Conservation (phyloP, 495 filamentous ascomycete genomes). For the Neurospora sp. region DNA sequence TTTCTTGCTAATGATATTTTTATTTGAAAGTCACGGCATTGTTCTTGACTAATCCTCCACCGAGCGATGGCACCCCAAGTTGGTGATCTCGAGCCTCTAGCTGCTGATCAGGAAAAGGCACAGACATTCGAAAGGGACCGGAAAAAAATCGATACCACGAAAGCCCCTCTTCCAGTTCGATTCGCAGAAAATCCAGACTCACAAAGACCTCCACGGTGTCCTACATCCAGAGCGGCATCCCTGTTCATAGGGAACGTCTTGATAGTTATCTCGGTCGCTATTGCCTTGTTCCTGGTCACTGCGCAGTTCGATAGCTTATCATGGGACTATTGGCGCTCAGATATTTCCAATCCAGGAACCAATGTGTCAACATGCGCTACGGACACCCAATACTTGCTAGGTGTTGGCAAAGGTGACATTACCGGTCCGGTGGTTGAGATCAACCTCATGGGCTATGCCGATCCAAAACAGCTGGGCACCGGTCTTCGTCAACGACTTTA, state of each 20-base stretch:
- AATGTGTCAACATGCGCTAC: background rate
- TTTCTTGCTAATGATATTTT: background rate
- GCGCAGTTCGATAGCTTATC: background rate
- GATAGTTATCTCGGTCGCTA: background rate
- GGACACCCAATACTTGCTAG: conserved; percentile 56
- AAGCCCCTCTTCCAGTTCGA: background rate
- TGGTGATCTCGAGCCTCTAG: background rate
- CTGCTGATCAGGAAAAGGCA: background rate
- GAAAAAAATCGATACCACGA: background rate
- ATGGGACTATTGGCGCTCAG: background rate
- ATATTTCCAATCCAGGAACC: background rate
- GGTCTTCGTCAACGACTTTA: conserved; percentile 85
- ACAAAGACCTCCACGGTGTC: background rate
- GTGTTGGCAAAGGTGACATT: conserved; percentile 89
- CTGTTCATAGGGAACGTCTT: background rate
- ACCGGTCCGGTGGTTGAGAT: conserved; percentile 93
- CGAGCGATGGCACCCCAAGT: background rate
- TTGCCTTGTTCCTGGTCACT: background rate
- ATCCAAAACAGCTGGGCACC: conserved; percentile 72
- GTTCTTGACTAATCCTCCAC: background rate
- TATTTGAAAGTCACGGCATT: background rate
- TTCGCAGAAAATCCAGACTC: background rate
- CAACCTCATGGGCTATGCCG: conserved; percentile 88
- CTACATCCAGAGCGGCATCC: background rate
- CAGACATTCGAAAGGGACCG: background rate